Conservation (phyloP, 2,329 filamentous ascomycete genomes). For the Zymoseptoria tritici region DNA sequence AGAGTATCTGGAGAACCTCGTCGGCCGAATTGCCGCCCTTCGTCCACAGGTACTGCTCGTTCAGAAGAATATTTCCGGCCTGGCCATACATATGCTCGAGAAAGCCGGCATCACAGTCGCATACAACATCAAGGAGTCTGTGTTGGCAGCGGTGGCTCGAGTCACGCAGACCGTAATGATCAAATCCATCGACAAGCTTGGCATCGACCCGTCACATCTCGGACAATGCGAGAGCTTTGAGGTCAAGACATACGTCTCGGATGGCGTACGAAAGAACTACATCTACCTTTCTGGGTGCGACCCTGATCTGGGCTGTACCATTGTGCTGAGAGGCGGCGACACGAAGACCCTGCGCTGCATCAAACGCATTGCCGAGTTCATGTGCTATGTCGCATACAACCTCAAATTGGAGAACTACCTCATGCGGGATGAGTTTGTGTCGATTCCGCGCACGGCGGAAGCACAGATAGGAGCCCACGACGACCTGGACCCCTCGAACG, state of each 20-base stretch:
- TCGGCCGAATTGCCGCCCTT: constrained; percentile 81
- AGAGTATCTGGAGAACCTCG: constrained; percentile 84
- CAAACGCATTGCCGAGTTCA: constrained; percentile 94
- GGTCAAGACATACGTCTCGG: constrained; percentile 88
- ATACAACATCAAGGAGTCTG: constrained; percentile 93
- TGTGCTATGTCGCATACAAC: constrained; percentile 98
- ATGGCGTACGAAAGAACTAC: constrained; percentile 82
- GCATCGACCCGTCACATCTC: constrained; percentile 64
- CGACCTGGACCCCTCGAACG: constrained; percentile 1
- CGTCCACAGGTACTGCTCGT: constrained; percentile 82
- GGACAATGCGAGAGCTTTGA: constrained; percentile 83
- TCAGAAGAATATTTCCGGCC: constrained; percentile 83
- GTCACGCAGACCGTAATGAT: constrained; percentile 90
- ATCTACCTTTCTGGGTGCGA: constrained; percentile 89
- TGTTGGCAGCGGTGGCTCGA: constrained; percentile 87
- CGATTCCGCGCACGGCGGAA: constrained; percentile 54
- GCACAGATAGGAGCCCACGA: constrained; percentile 34
- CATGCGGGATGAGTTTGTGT: constrained; percentile 85
- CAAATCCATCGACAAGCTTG: constrained; percentile 88
- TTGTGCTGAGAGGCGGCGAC: constrained; percentile 77
- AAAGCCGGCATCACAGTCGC: constrained; percentile 86
- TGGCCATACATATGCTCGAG: constrained; percentile 80
- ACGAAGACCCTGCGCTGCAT: constrained; percentile 65
- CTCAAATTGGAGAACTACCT: constrained; percentile 90
- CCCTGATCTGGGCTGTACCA: constrained; percentile 87